phyloP scores from a whole-genome alignment of 2,329 filamentous ascomycete genomes.

The Penicillium sp. region DNA sequence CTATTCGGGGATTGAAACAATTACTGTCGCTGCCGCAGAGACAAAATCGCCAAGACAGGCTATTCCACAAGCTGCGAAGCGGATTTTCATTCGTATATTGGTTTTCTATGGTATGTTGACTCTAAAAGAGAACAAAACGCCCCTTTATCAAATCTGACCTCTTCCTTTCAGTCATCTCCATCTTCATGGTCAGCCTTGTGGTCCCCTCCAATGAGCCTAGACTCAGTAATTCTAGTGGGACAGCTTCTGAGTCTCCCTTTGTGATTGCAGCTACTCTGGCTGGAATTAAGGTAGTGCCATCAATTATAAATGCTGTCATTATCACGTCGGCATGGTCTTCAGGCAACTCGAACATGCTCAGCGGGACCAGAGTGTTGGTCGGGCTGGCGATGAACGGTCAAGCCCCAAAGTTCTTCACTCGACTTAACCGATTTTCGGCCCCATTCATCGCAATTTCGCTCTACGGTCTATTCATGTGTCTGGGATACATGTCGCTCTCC shows the following conservation, averaged over 20 bases:
- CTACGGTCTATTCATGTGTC: conserved; percentile 1
- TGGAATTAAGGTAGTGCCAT: conserved; percentile 6
- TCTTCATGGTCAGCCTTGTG: not conserved
- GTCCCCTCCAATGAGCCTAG: conserved; percentile 8
- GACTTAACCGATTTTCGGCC: conserved; percentile 9
- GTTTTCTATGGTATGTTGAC: not conserved
- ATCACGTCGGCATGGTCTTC: conserved; percentile 11
- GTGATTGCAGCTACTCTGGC: conserved; percentile 9
- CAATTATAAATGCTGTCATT: conserved; percentile 15
- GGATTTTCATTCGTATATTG: conserved; percentile 11
- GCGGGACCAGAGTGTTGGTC: conserved; percentile 6
- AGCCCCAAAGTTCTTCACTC: conserved; percentile 9
- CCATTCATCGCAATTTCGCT: conserved; percentile 5
- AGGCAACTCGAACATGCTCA: conserved; percentile 9
- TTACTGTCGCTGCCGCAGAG: conserved; percentile 11
- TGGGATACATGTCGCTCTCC: conserved; percentile 7
- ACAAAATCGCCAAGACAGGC: conserved; percentile 10
- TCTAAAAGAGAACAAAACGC: not conserved
- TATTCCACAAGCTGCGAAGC: conserved; percentile 12
- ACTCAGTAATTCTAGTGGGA: conserved; percentile 4
- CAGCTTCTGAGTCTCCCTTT: conserved; percentile 9
- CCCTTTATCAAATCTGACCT: not conserved
- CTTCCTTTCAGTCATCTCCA: not conserved
- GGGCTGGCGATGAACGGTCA: conserved; percentile 9
- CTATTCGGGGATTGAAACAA: conserved; percentile 11